These are phyloP conservation scores for Sclerotinia minor DNA, from an alignment of 2,329 filamentous ascomycete species.

Conservation along the genomic window DNA sequence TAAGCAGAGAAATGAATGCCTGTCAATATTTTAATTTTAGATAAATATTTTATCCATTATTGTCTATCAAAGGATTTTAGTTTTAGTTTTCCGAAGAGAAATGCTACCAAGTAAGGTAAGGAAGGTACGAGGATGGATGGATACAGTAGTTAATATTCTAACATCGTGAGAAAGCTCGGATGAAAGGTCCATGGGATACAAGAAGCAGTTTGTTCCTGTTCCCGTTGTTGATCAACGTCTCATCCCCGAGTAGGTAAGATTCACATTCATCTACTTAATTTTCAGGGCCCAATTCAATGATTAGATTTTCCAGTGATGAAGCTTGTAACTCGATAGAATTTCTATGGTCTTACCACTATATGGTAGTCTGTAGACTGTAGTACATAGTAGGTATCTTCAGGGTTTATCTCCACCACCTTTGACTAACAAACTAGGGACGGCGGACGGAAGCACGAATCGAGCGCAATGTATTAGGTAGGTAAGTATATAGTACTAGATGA, in stretches of 20 bases:
- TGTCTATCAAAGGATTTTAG: not conserved
- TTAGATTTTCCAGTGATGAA: not conserved
- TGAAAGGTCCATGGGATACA: not conserved
- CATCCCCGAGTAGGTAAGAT: constrained; percentile 9
- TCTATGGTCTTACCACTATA: not conserved
- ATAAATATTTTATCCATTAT: not conserved
- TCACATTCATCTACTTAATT: not conserved
- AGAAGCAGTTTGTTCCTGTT: constrained; percentile 7
- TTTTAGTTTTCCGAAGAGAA: not conserved
- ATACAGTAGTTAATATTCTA: too few relatives aligned
- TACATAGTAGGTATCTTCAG: too few relatives aligned
- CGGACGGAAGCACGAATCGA: not conserved
- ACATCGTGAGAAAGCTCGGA: constrained; percentile 1
- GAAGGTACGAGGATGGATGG: too few relatives aligned
- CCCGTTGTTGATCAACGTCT: constrained; percentile 12
- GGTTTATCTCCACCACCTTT: not conserved
- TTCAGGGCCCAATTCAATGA: not conserved
- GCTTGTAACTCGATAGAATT: not conserved
- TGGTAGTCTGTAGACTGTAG: too few relatives aligned
- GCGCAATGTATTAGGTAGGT: too few relatives aligned
- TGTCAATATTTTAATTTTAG: not conserved
- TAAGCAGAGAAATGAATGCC: constrained; percentile 4
- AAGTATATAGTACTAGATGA: not conserved
- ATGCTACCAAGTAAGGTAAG: constrained; percentile 9
- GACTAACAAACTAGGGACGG: not conserved